phyloP scores from a whole-genome alignment of 2,329 filamentous ascomycete species.

The Talaromyces sp. region DNA sequence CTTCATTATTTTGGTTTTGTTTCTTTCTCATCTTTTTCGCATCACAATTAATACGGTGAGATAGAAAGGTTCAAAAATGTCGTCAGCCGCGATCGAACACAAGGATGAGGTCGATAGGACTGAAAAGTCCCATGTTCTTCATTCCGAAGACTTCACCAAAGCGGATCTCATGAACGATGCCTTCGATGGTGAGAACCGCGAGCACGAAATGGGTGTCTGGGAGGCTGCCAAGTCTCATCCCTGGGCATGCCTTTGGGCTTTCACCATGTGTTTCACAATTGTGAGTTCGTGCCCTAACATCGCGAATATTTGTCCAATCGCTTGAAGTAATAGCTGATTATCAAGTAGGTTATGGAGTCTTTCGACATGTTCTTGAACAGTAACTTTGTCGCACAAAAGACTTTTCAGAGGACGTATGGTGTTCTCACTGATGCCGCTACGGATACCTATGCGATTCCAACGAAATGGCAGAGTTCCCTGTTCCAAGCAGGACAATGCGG shows the following conservation, averaged over 20 bases:
- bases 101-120: background rate
- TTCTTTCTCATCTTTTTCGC: background rate
- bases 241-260: conserved; percentile 49
- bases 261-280: conserved; percentile 52
- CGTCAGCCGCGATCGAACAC: background rate
- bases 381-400: conserved; percentile 45
- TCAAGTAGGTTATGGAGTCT: conserved; percentile 48
- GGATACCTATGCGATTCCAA: conserved; percentile 33
- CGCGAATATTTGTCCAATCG: background rate
- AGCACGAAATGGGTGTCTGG: conserved; percentile 43
- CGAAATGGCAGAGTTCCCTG: conserved; percentile 55
- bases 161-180: conserved; percentile 42
- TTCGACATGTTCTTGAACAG: conserved; percentile 51
- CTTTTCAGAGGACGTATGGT: conserved; percentile 42
- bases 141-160: conserved; percentile 37
- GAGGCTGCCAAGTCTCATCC: conserved; percentile 42
- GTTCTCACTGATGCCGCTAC: conserved; percentile 21
- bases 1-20: no score
- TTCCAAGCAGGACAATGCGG: conserved; percentile 56
- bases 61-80: background rate
- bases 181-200: conserved; percentile 44
- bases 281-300: conserved; percentile 30
- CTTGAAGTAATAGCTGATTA: background rate
- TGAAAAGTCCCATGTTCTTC: conserved; percentile 25
- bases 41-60: background rate